phyloP scores from a whole-genome alignment of 345 rosid species.

The Gossypium anomalum region DNA sequence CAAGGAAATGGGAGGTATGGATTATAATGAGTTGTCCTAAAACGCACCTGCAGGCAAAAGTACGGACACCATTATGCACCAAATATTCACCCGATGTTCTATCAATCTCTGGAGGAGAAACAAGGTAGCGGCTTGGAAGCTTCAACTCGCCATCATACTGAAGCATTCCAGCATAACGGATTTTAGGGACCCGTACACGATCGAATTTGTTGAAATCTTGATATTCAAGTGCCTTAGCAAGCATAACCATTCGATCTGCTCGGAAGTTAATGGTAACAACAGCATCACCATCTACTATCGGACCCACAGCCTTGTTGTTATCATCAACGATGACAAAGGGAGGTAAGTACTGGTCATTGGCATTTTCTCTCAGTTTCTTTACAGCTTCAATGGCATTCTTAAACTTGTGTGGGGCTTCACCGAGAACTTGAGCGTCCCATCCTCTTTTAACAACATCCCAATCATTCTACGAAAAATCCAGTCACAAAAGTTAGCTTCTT shows the following conservation, averaged over 20 bases:
- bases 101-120: constrained; percentile 95
- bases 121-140: constrained; percentile 82
- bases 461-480: constrained; percentile 55
- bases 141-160: constrained; percentile 93
- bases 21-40: not conserved
- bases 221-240: constrained; percentile 92
- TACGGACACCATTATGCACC: constrained; percentile 65
- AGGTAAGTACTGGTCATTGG: constrained; percentile 83
- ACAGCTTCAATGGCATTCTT: constrained; percentile 79
- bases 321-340: constrained; percentile 91
- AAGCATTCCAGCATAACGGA: constrained; percentile 96
- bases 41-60: constrained; percentile 93
- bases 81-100: constrained; percentile 97
- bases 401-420: constrained; percentile 96
- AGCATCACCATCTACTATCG: constrained; percentile 90
- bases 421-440: constrained; percentile 99
- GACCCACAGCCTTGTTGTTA: constrained; percentile 74
- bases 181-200: constrained; percentile 83
- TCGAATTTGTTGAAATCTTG: constrained; percentile 87
- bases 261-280: constrained; percentile 91
- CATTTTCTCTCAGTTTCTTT: constrained; percentile 70
- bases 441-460: constrained; percentile 94
- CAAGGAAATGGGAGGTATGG: not conserved
- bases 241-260: constrained; percentile 96
- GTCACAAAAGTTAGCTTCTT: constrained; percentile 2